Base-by-base conservation (phyloP, 768 basidiomycete species). In the Amanita molliuscula region DNA sequence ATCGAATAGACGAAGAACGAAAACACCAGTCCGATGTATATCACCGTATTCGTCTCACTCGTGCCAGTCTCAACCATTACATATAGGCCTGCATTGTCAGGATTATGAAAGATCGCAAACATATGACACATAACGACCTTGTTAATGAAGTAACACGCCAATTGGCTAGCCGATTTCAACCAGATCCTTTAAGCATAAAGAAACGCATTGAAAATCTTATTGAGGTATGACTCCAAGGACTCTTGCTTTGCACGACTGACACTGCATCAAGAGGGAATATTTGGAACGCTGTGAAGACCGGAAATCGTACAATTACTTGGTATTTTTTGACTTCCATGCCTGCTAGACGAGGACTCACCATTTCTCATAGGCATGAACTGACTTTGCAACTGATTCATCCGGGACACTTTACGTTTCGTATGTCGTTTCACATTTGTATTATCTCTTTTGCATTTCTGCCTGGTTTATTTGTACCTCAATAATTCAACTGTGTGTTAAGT, bases 81-180 rank as follows among this genome's bases (percentile, higher is more conserved):
- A 8, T 9, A n/a, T 43, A 99, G 94, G 96, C 96, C 1, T 97
- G 91, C 60, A 86, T 98, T 54, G 96, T 99, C 21, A 83, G 96
- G 28, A 82, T 97, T 25, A 98, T 99, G 95, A 98, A 98, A 68
- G 84, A 91, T 61, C 73, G 93, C 49, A 97, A 97, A 62, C 77
- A 78, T 48, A 83, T 98, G 81, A 68, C 74, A 5, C 91, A 97
- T 59, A 89, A 81, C 52, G 90, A 93, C 50, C 76, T 99, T 11
- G 73, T 97, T 53, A 86, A 84, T 57, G 94, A 98, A 65, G 91
- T 92, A 29, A 90, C 89, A 40, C 78, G 81, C 18, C 95, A 97
- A 57, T 67, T 99, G 3, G 73, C 87, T 16, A 72, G 72, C 51
- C 81, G 95, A 3, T 99, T 98, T 74, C 78, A 77, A 44, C 95